Conservation (phyloP, 1,139 yeast species). For the Taphrina flavorubra region DNA sequence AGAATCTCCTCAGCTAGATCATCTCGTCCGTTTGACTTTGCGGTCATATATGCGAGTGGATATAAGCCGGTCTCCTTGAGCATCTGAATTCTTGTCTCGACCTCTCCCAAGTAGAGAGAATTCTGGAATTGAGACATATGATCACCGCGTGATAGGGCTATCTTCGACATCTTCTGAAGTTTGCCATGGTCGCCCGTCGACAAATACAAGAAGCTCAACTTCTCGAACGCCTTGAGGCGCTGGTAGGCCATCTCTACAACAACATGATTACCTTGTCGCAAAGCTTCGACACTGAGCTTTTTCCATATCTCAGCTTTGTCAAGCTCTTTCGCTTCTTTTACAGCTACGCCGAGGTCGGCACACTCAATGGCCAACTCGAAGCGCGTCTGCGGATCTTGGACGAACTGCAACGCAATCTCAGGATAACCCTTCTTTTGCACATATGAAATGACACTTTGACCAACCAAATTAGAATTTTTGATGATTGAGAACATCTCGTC, state of each 20-base stretch:
- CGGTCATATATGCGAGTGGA: constrained; percentile 92
- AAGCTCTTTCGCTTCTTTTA: constrained; percentile 81
- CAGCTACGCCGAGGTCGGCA: constrained; percentile 85
- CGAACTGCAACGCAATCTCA: constrained; percentile 91
- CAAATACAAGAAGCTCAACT: constrained; percentile 84
- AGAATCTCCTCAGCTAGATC: constrained; percentile 75
- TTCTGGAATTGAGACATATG: constrained; percentile 80
- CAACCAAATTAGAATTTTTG: constrained; percentile 86
- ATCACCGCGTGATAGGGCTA: constrained; percentile 90
- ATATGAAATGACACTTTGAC: constrained; percentile 94
- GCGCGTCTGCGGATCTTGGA: constrained; percentile 93
- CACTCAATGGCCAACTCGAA: constrained; percentile 95
- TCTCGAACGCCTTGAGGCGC: constrained; percentile 83
- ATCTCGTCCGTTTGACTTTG: constrained; percentile 81
- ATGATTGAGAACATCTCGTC: constrained; percentile 90
- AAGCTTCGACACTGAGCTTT: constrained; percentile 81
- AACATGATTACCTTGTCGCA: constrained; percentile 84
- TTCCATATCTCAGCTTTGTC: constrained; percentile 77
- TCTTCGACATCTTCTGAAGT: constrained; percentile 79
- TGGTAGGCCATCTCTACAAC: constrained; percentile 89
- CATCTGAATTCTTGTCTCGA: constrained; percentile 74
- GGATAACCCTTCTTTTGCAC: constrained; percentile 96
- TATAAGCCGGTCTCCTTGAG: constrained; percentile 78
- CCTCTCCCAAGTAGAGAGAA: constrained; percentile 75
- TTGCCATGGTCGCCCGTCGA: constrained; percentile 79